Evolutionary conservation across 2,329 filamentous ascomycete species (phyloP).

Genomic region (Penicillium hordei): DNA sequence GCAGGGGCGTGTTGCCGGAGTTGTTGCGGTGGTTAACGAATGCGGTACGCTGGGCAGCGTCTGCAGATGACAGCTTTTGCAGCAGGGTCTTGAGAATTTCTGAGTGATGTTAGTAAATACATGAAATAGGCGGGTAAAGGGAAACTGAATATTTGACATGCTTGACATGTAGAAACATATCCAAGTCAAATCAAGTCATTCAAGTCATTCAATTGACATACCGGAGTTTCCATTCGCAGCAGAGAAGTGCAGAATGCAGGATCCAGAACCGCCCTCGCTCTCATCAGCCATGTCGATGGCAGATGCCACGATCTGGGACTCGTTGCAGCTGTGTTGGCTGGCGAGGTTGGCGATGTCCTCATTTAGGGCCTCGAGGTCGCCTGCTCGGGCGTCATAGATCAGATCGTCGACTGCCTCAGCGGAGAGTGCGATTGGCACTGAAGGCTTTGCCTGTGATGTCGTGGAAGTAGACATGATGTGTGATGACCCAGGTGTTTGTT

Average conservation of each 20-base stretch:
- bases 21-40: conserved; percentile 62
- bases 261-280: conserved; percentile 59
- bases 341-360: conserved; percentile 60
- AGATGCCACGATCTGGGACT: conserved; percentile 65
- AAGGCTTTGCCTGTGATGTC: conserved; percentile 19
- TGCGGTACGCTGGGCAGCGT: conserved; percentile 22
- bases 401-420: conserved; percentile 89
- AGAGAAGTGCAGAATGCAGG: conserved; percentile 75
- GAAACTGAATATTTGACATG: background rate
- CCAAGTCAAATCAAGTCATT: background rate
- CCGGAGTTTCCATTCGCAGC: conserved; percentile 84
- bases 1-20: conserved; percentile 84
- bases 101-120: conserved; percentile 14
- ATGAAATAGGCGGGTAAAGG: no score
- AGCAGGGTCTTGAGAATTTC: conserved; percentile 53
- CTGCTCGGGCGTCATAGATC: conserved; percentile 78
- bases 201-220: conserved; percentile 53
- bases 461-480: conserved; percentile 16
- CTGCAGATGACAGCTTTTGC: conserved; percentile 35
- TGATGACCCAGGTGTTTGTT: background rate
- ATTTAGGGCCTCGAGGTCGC: conserved; percentile 70
- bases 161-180: background rate
- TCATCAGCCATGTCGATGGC: conserved; percentile 74
- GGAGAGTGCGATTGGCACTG: conserved; percentile 49
- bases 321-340: conserved; percentile 58